Evolutionary conservation across 805 yeast species (phyloP), one percentile per base, ranked within the genome.

Genomic region (Nakazawaea ernobii): DNA sequence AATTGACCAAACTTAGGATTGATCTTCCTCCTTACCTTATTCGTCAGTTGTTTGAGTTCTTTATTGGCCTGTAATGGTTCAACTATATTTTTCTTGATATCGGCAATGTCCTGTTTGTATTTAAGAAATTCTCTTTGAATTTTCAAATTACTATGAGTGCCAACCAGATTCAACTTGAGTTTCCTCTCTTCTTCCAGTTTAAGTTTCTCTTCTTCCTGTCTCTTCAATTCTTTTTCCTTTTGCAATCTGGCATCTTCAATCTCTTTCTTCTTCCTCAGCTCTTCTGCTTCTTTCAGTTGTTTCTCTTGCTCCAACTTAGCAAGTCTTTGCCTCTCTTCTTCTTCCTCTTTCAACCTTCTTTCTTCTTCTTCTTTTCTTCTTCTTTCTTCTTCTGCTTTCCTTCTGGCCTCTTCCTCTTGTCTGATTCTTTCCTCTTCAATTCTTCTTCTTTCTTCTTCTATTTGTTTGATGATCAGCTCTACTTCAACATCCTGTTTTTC

Each of bases 1-100:
- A 94, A 70, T 66, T 94, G 98, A 10, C 99, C 98, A 54, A 94
- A 81, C 59, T 84, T 86, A 6, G 97, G 94, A 59, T 88, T 88
- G 54, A 94, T 79, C 56, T 82, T 80, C 43, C 97, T 71, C 59
- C 84, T 84, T 47, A 80, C 74, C n/a, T 74, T 73, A 42, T 75
- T 77, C 55, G 82, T 83, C 33, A 77, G 58, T 29, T 69, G 75
- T 27, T 76, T 74, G 54, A 82, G 71, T 27, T 56, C 64, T 39
- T 56, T 54, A 37, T 64, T 56, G n/a, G 63, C 60, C 35, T 72
- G 67, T 30, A 89, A 73, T 8, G 78, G 77, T 10, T 68, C 73
- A 3, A 80, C 81, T 11, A 91, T 71, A 17, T 77, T 71, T 1
- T 52, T 53, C 58, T 90, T 87, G 51, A 88, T 85, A 37, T 76